Percentiles rank a stretch among this genome's conserved stretches.
Evolutionary conservation across 75 land plant genomes (phyloP).

Genomic region (Sequoia sempervirens): DNA sequence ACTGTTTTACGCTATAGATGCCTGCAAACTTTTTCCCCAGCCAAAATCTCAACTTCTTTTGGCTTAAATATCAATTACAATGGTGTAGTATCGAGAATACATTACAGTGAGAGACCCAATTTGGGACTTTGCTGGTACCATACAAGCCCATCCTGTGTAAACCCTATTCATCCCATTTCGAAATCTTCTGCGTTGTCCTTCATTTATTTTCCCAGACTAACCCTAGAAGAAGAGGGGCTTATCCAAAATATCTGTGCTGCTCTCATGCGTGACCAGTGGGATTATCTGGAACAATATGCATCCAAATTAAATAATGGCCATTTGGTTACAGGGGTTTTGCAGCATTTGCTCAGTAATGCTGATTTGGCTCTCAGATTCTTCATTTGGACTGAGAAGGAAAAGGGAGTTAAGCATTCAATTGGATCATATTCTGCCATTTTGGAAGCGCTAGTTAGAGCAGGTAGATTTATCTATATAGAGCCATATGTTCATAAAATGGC

Average conservation of each 20-base stretch:
- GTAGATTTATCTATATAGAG: neutral
- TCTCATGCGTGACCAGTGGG: neutral
- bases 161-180: neutral
- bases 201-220: neutral
- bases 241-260: constrained; percentile 1
- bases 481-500: neutral
- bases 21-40: neutral
- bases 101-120: neutral
- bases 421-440: constrained; percentile 9
- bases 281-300: neutral
- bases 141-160: neutral
- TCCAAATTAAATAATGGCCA: neutral
- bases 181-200: neutral
- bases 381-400: neutral
- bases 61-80: neutral
- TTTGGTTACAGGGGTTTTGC: constrained; percentile 7
- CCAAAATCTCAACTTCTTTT: neutral
- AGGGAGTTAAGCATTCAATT: neutral
- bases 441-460: constrained; percentile 8
- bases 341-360: neutral
- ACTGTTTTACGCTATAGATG: neutral
- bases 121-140: neutral
- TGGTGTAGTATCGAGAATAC: neutral
- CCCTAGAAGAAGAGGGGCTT: constrained; percentile 7
- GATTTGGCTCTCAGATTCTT: neutral